Conservation (phyloP, 2,329 filamentous ascomycete species). For the Rhytidhysteron rufulum region DNA sequence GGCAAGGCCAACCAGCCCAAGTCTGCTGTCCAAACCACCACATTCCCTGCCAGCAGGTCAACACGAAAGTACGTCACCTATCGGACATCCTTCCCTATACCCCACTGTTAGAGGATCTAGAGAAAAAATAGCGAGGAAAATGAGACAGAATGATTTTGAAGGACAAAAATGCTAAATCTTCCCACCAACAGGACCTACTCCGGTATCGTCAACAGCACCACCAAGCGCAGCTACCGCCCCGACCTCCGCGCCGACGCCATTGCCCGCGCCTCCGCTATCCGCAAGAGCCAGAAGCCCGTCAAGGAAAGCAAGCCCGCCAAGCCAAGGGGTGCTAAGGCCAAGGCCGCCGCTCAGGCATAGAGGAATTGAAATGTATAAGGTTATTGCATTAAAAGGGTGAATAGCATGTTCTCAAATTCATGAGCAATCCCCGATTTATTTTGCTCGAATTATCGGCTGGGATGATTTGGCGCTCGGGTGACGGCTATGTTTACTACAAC, state of each 20-base stretch:
- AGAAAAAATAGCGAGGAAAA: not conserved
- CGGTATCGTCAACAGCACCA: constrained; percentile 74
- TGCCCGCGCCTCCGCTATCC: constrained; percentile 81
- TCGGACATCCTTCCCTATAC: not conserved
- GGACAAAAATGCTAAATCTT: constrained; percentile 1
- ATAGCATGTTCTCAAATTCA: not conserved
- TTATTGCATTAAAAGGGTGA: not conserved
- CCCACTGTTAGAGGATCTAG: not conserved
- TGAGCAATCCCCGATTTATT: not conserved
- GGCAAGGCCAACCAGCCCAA: constrained; percentile 70
- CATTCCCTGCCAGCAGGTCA: constrained; percentile 68
- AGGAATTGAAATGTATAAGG: constrained; percentile 3
- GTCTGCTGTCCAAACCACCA: constrained; percentile 59
- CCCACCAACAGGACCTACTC: constrained; percentile 75
- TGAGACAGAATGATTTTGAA: not conserved
- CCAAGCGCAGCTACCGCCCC: constrained; percentile 76
- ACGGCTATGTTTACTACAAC: too few species aligned
- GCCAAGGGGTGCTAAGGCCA: constrained; percentile 74
- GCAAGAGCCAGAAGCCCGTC: constrained; percentile 70
- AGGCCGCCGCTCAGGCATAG: constrained; percentile 55
- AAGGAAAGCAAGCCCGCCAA: constrained; percentile 73
- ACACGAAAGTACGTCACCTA: constrained; percentile 68
- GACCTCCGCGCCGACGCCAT: constrained; percentile 62
- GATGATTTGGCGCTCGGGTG: too few species aligned
- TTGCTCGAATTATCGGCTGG: too few species aligned